phyloP scores from a whole-genome alignment of 2,329 filamentous ascomycete genomes.

The Fusarium avenaceum region DNA sequence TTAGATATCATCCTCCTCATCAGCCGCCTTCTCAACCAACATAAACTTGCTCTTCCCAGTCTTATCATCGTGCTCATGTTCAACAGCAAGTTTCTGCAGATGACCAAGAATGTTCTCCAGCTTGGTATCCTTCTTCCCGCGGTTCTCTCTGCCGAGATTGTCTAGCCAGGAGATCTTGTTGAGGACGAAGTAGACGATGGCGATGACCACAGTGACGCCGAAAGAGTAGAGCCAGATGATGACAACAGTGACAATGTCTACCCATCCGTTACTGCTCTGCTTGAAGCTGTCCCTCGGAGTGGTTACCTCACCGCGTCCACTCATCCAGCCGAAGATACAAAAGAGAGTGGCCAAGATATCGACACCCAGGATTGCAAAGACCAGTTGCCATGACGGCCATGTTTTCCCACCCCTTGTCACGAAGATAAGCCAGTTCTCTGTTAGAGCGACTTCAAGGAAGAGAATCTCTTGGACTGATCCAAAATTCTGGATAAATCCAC shows the following conservation, averaged over 20 bases:
- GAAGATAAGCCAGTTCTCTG: slow-evolving; percentile 40
- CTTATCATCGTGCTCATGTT: slow-evolving; percentile 36
- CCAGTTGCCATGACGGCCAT: slow-evolving; percentile 36
- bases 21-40: slow-evolving; percentile 20
- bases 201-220: slow-evolving; percentile 29
- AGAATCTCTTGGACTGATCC: slow-evolving; percentile 24
- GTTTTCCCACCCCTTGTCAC: slow-evolving; percentile 32
- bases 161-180: slow-evolving; percentile 37
- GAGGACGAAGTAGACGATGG: slow-evolving; percentile 31
- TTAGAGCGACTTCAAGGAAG: slow-evolving; percentile 31
- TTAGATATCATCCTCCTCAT: slow-evolving; percentile 38
- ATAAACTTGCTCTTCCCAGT: slow-evolving; percentile 30
- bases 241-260: slow-evolving; percentile 24
- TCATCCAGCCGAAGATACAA: slow-evolving; percentile 28
- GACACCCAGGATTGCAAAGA: slow-evolving; percentile 14
- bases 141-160: slow-evolving; percentile 29
- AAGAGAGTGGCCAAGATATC: slow-evolving; percentile 25
- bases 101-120: slow-evolving; percentile 31
- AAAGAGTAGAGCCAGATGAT: slow-evolving; percentile 38
- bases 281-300: slow-evolving; percentile 8
- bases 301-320: neutral
- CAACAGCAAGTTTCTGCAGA: slow-evolving; percentile 32
- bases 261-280: slow-evolving; percentile 36
- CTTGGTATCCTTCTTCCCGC: slow-evolving; percentile 29
- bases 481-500: slow-evolving; percentile 21